Evolutionary conservation across 73 alveolate genomes (phyloP).

Genomic region (Paramecium caudatum): DNA sequence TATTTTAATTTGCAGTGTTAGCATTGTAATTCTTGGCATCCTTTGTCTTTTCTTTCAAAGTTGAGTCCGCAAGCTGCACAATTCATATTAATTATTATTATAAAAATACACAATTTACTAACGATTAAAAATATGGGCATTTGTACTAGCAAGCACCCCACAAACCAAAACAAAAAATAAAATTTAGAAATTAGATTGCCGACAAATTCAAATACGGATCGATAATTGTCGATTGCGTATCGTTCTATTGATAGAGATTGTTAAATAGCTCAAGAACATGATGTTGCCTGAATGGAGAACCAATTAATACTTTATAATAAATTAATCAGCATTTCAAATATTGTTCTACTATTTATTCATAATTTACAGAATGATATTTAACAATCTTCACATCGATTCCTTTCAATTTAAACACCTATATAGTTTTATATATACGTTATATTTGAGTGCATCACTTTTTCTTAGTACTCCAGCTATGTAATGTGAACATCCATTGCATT

Average conservation of each 20-base stretch:
- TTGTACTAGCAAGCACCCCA: slow-evolving; percentile 65
- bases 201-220: slow-evolving; percentile 1
- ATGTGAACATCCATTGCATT: slow-evolving; percentile 38
- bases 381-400: no score
- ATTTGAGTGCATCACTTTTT: not conserved
- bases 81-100: slow-evolving; percentile 40
- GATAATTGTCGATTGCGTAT: not conserved
- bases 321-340: no score
- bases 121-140: slow-evolving; percentile 50
- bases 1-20: slow-evolving; percentile 33
- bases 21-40: slow-evolving; percentile 26
- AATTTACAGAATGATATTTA: no score
- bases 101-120: not conserved
- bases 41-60: slow-evolving; percentile 47
- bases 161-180: slow-evolving; percentile 1
- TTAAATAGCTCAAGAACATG: slow-evolving; percentile 36
- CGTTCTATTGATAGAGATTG: slow-evolving; percentile 41
- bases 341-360: no score
- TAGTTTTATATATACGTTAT: no score
- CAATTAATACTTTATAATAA: no score
- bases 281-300: not conserved
- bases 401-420: no score
- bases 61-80: slow-evolving; percentile 56
- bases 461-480: not conserved
- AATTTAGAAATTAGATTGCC: not conserved